Evolutionary conservation across 495 filamentous ascomycete genomes (phyloP), one percentile per base, ranked within the genome.

Genomic region (Trichoderma reesei): DNA sequence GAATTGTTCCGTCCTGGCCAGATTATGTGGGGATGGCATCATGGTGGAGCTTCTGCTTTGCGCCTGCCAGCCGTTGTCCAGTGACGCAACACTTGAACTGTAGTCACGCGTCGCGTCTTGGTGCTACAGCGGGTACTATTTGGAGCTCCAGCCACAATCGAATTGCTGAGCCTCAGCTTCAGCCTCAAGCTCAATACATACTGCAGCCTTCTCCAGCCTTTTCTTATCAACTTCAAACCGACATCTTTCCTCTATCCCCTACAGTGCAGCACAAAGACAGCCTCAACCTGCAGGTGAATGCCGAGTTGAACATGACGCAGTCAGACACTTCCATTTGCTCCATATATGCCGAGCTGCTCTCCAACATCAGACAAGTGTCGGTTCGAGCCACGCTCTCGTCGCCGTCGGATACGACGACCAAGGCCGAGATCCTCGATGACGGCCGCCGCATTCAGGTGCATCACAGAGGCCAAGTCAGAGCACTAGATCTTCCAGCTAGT

Each of bases 271-370:
- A 26, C 26, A 56, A 56, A n/a, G n/a, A n/a, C 3, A 48, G 18
- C 44, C 3, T 3, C 14, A 3, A 8, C 3, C 7, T 5, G n/a
- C 26, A 56, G 13, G 9, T 33, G 9, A 9, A 34, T 33, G 11
- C 7, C 31, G 9, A 26, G 31, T 6, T 31, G 34, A 20, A 3
- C 26, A 56, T 56, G 51, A 20, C 26, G 26, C 51, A 56, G 3
- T 14, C 51, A 14, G 16, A 34, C 26, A 31, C 20, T 26, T 26
- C 51, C 20, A 26, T 56, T 34, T 26, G 85, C 20, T 75, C 79
- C 60, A 78, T 96, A 20, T 92, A 97, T 71, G 91, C 92, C 16
- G 94, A 98, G 79, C 83, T 94, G 0, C 81, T 97, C 5, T 80
- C 86, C 65, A 91, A 96, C 70, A 95, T 98, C 68, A 86, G 87